phyloP scores from a whole-genome alignment of 2,329 filamentous ascomycete species.

The Sarocladium brachiariae region DNA sequence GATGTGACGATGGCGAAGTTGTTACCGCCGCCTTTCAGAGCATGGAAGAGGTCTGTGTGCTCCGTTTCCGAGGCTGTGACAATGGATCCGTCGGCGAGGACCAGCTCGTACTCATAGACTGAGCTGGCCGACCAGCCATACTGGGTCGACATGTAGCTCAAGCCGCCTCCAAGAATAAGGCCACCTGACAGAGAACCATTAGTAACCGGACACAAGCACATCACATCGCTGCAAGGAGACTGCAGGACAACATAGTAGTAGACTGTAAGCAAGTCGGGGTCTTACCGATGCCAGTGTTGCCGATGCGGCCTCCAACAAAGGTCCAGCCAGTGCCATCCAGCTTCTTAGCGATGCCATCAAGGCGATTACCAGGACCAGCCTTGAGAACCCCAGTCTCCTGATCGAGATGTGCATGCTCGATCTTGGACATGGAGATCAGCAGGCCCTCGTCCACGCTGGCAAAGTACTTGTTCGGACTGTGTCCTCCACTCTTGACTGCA shows the following conservation, averaged over 20 bases:
- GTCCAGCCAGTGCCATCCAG: conserved; percentile 36
- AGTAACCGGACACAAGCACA: too few relatives aligned
- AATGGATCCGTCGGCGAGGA: conserved; percentile 42
- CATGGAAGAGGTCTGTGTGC: conserved; percentile 44
- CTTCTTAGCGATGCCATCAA: conserved; percentile 32
- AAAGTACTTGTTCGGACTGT: conserved; percentile 47
- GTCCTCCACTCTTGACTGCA: conserved; percentile 50
- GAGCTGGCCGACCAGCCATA: conserved; percentile 45
- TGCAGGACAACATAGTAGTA: too few relatives aligned
- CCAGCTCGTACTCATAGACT: conserved; percentile 42
- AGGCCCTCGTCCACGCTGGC: conserved; percentile 43
- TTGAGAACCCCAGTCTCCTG: conserved; percentile 28
- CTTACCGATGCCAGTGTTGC: conserved; percentile 38
- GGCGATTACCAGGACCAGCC: conserved; percentile 39
- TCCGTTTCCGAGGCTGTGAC: conserved; percentile 34
- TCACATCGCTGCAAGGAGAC: too few relatives aligned
- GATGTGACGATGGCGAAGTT: conserved; percentile 46
- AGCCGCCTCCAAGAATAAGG: conserved; percentile 46
- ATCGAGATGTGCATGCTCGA: conserved; percentile 34
- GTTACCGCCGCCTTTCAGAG: conserved; percentile 49
- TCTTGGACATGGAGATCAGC: conserved; percentile 39
- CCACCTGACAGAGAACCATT: conserved; percentile 25
- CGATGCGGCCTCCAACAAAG: conserved; percentile 36
- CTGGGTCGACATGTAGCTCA: conserved; percentile 43
- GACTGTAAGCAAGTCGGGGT: too few relatives aligned